Evolutionary conservation across 1,284 basidiomycete species (phyloP).

Genomic region (Sporisorium iseilematis-ciliati): DNA sequence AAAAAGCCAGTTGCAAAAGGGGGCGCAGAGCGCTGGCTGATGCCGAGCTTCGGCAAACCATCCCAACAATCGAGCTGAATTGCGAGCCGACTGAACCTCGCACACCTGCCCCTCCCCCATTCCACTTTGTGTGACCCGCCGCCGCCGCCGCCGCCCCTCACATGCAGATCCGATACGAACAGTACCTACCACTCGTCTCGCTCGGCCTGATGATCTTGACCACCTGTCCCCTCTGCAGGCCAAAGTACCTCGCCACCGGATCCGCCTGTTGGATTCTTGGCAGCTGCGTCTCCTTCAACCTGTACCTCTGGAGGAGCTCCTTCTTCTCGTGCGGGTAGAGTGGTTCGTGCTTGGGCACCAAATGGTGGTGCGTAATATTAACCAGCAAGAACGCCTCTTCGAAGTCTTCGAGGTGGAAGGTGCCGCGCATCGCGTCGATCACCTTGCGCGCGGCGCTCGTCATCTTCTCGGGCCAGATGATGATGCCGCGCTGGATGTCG

Average conservation of each 20-base stretch:
- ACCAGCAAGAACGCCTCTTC: slow-evolving; percentile 95
- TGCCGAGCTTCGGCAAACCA: no score
- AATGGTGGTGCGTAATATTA: slow-evolving; percentile 92
- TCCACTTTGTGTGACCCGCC: no score
- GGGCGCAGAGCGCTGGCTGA: no score
- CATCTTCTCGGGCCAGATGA: slow-evolving; percentile 96
- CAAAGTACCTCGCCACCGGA: slow-evolving; percentile 97
- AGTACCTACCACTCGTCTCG: slow-evolving; percentile 95
- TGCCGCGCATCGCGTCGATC: slow-evolving; percentile 72
- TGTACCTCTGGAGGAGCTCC: slow-evolving; percentile 88
- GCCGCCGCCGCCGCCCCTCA: slow-evolving; percentile 25
- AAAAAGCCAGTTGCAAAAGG: no score
- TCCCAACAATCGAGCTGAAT: no score
- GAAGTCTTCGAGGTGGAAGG: slow-evolving; percentile 94
- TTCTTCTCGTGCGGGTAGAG: slow-evolving; percentile 88
- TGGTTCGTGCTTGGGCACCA: slow-evolving; percentile 94
- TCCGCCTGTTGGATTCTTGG: slow-evolving; percentile 96
- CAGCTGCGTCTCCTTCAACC: slow-evolving; percentile 96
- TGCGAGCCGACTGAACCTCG: no score
- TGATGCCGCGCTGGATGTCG: slow-evolving; percentile 88
- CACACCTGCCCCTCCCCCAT: background rate
- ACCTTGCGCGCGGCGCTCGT: slow-evolving; percentile 91
- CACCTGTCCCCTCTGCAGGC: slow-evolving; percentile 91
- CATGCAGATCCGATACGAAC: slow-evolving; percentile 84
- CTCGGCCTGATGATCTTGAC: slow-evolving; percentile 96